Base-by-base conservation (phyloP, 345 rosid species). In the Toxicodendron radicans region DNA sequence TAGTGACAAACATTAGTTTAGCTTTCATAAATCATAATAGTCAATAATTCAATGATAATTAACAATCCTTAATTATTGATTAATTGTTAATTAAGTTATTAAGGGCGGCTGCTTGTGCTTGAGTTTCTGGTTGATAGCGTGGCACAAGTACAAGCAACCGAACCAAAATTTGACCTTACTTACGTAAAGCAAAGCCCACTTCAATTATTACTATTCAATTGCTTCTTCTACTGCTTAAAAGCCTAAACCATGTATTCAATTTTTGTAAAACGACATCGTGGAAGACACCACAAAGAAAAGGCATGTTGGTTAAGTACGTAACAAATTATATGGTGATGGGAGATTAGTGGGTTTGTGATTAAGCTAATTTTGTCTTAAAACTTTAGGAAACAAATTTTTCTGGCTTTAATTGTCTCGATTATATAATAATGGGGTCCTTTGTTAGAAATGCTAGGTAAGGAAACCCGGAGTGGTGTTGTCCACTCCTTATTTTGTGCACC, bases 401-500 rank as follows among this genome's bases (percentile, higher is more conserved):
- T 51, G 33, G 46, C 30, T 49, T 17, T 7, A 57, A 38, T 63
- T 57, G 79, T 73, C 67, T 32, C 23, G 21, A 7, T 51, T 27
- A 38, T 21, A 18, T 57, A n/a, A 73, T 54, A 38, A 60, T 23
- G 33, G 23, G 65, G n/a, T n/a, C n/a, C n/a, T n/a, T n/a, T n/a
- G n/a, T 38, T 38, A 7, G 43, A 38, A 38, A 38, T 62, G 41
- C 46, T 64, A 32, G 66, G 79, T 78, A 87, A 65, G 76, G 80
- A 83, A 87, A 75, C 76, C 79, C 91, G 89, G 91, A 87, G 89
- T 79, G 75, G 78, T 87, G 91, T 48, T 77, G 63, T 64, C 85
- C 89, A 38, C 57, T 46, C 75, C 58, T 58, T 43, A 45, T 63
- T 68, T 53, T 69, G 9, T 49, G 73, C 38, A 41, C 43, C 45